Base-by-base conservation (phyloP, 2,329 filamentous ascomycete genomes). In the Diplodia seriata region DNA sequence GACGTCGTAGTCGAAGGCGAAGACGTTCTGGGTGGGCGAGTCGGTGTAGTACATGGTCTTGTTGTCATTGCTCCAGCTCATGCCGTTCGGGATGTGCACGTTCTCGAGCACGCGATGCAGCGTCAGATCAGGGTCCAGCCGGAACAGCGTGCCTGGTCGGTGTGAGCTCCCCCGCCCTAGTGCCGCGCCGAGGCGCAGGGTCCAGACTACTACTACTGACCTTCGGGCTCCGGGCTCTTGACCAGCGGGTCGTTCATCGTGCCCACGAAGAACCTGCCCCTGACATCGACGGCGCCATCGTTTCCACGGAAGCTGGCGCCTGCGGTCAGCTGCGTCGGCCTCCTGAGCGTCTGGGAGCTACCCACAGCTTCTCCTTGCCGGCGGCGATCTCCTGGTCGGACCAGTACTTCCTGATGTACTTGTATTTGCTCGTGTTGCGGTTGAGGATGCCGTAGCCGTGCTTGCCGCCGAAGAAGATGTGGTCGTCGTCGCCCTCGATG, bases 31-130 rank as follows among this genome's bases (percentile, higher is more conserved):
- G 38, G 86, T 87, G 4, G 90, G 88, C 49, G 92, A 92, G 81
- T 97, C 90, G 29, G 92, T 93, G 76, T 94, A 90, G 84, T 92
- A 97, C 85, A 95, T 89, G 68, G 85, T 92, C 76, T 86, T 87
- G 74, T 87, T 83, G 75, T 91, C 87, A 14, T 85, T 83, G 51
- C 91, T 93, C 91, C 92, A 97, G 71, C 90, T 90, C 61, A 94
- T 88, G 59, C 91, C 90, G 80, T 97, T 97, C 67, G 94, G 93
- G 72, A 97, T 96, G 40, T 85, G 90, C 72, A 96, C 85, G 67
- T 76, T 82, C 65, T 85, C 81, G 68, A 90, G 83, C 71, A 91
- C 83, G 47, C 85, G 84, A 72, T 87, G 84, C 70, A 90, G 82
- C 33, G 82, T 83, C 59, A 87, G 81, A 74, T 89, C 85, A 15